Conservation (phyloP, 1,284 basidiomycete species). For the Ganoderma meredithae region DNA sequence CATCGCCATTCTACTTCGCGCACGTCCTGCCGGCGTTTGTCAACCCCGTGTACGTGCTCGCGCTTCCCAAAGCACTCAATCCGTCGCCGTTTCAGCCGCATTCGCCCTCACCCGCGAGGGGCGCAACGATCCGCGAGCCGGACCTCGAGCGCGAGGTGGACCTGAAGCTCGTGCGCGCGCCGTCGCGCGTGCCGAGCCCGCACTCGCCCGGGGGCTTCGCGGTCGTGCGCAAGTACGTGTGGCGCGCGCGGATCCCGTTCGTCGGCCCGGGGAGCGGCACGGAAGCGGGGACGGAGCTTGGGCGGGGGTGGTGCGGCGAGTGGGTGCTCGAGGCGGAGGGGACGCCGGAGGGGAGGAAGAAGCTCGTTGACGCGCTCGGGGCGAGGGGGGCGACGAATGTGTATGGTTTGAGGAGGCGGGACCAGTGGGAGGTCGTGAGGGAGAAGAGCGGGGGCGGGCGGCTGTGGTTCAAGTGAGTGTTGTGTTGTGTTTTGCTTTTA, state of each 20-base stretch:
- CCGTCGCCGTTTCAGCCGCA: conserved; percentile 15
- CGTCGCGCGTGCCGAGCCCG: conserved; percentile 59
- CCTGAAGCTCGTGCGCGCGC: conserved; percentile 51
- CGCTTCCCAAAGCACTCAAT: conserved; percentile 47
- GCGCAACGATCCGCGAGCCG: background rate
- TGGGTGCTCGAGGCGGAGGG: conserved; percentile 81
- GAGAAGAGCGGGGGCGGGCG: conserved; percentile 65
- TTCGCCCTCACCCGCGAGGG: background rate
- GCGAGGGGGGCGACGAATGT: conserved; percentile 24
- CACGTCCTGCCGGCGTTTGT: conserved; percentile 63
- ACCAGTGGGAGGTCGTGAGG: conserved; percentile 64
- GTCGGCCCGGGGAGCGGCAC: conserved; percentile 44
- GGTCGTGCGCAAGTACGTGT: conserved; percentile 63
- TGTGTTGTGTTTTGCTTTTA: background rate
- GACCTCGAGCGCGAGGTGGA: conserved; percentile 15
- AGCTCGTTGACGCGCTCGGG: conserved; percentile 56
- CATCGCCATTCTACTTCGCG: conserved; percentile 75
- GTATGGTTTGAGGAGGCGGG: conserved; percentile 44
- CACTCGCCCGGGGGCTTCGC: conserved; percentile 63
- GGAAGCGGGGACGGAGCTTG: conserved; percentile 50
- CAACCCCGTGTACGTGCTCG: conserved; percentile 57
- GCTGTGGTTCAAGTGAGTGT: conserved; percentile 68
- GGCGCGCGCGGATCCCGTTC: conserved; percentile 62
- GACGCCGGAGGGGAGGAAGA: conserved; percentile 67
- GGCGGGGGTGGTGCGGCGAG: conserved; percentile 75